Conservation (phyloP, 1,284 basidiomycete genomes). For the Cryptococcus sp. region DNA sequence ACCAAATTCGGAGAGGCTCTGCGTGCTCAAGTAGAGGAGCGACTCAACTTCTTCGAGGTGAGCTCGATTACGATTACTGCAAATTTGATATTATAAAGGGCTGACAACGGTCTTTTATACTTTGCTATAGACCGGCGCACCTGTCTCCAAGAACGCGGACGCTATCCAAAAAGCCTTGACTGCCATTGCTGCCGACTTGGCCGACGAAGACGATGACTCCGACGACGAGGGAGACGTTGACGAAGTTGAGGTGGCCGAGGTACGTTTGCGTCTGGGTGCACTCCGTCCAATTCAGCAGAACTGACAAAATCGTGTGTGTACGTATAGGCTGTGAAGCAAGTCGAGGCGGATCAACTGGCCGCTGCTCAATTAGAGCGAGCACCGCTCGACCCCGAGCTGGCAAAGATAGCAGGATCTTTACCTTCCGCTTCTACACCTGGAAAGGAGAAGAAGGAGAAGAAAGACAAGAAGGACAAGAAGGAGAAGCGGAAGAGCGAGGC, state of each 20-base stretch:
- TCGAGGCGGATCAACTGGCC: conserved; percentile 59
- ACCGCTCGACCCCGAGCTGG: conserved; percentile 47
- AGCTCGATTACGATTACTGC: conserved; percentile 5
- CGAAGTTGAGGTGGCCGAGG: conserved; percentile 53
- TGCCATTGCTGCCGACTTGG: conserved; percentile 66
- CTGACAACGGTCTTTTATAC: background rate
- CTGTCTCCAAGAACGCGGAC: conserved; percentile 82
- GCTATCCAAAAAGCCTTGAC: conserved; percentile 86
- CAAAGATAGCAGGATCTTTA: conserved; percentile 35
- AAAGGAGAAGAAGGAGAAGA: conserved; percentile 37
- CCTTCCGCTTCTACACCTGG: conserved; percentile 22
- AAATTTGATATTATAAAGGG: background rate
- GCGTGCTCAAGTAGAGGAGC: conserved; percentile 91
- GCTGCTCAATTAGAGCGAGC: conserved; percentile 24
- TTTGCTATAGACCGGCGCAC: conserved; percentile 62
- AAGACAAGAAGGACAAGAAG: conserved; percentile 38
- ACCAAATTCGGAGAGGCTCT: conserved; percentile 95
- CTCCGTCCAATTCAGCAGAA: background rate
- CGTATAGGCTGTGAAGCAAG: conserved; percentile 49
- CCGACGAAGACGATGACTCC: conserved; percentile 69
- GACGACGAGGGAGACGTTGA: conserved; percentile 59
- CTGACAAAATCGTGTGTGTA: conserved; percentile 3
- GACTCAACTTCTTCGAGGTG: conserved; percentile 87
- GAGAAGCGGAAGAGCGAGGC: conserved; percentile 29
- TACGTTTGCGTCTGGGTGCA: conserved; percentile 11